These are phyloP conservation scores for Penicillium ochrochloron DNA, from an alignment of 495 filamentous ascomycete genomes.

Conservation along the genomic window DNA sequence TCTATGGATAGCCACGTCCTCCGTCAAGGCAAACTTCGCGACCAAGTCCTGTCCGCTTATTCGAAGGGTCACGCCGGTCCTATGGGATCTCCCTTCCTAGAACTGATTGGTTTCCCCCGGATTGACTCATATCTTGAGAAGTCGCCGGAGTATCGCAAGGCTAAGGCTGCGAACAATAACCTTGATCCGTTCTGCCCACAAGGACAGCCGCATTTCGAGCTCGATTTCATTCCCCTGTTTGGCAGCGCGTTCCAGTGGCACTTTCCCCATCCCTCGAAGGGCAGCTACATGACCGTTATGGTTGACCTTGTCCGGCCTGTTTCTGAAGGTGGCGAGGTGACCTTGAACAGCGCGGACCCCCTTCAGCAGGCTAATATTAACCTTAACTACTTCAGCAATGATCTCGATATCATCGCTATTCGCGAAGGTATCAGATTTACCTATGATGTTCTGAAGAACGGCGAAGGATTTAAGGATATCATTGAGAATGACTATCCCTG, in stretches of 20 bases:
- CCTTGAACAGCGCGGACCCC: constrained; percentile 55
- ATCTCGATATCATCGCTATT: constrained; percentile 58
- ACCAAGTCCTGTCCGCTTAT: constrained; percentile 43
- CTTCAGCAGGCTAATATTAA: constrained; percentile 58
- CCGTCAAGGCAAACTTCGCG: constrained; percentile 26
- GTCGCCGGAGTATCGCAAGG: constrained; percentile 45
- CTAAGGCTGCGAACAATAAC: constrained; percentile 50
- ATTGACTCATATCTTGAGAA: constrained; percentile 49
- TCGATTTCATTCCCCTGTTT: constrained; percentile 65
- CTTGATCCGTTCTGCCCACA: constrained; percentile 60
- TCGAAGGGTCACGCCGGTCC: constrained; percentile 47
- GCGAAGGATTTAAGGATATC: constrained; percentile 60
- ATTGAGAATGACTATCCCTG: constrained; percentile 59
- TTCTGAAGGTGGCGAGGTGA: constrained; percentile 50
- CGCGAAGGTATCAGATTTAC: constrained; percentile 58
- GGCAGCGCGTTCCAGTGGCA: constrained; percentile 66
- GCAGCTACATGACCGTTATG: constrained; percentile 58
- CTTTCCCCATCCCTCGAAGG: constrained; percentile 53
- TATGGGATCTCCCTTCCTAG: constrained; percentile 49
- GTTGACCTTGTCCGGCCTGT: constrained; percentile 61
- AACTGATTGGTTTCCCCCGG: constrained; percentile 55
- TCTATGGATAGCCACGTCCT: constrained; percentile 55
- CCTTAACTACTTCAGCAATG: constrained; percentile 60
- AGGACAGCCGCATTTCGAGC: constrained; percentile 66
- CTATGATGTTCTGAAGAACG: constrained; percentile 57